A percentile compares a stretch with the other conserved stretches of the same genome.
Evolutionary conservation across 176 grass and related monocot genomes (phyloP).

Genomic region (Avena sativa): DNA sequence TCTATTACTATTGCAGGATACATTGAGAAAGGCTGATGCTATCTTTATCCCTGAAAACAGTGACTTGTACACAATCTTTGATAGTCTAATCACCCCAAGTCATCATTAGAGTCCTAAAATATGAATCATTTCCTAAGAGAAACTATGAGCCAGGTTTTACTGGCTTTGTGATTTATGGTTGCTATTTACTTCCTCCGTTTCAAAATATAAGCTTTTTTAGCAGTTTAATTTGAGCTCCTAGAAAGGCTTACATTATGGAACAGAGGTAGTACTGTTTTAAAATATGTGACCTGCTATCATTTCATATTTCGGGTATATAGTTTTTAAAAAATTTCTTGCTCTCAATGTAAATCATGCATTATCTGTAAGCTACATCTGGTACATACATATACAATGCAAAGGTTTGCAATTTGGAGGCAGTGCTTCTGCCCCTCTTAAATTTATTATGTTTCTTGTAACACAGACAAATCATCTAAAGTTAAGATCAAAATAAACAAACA

Average conservation of each 20-base stretch:
- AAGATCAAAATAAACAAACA: background rate
- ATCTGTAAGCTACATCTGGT: slow-evolving; percentile 35
- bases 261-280: background rate
- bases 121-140: background rate
- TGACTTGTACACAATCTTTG: slow-evolving; percentile 89
- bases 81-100: slow-evolving; percentile 85
- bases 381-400: slow-evolving; percentile 24
- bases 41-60: slow-evolving; percentile 90
- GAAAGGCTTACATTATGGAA: no score
- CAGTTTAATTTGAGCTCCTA: no score
- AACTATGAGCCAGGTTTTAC: no score
- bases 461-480: background rate
- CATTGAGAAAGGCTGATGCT: slow-evolving; percentile 83
- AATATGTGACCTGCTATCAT: background rate
- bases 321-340: background rate
- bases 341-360: slow-evolving; percentile 33
- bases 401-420: background rate
- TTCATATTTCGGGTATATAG: slow-evolving; percentile 39
- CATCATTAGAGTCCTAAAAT: slow-evolving; percentile 45
- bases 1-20: slow-evolving; percentile 67
- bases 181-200: background rate
- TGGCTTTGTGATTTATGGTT: background rate
- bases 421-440: background rate
- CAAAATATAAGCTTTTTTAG: no score
- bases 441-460: background rate